phyloP scores from a whole-genome alignment of 2,329 filamentous ascomycete genomes.

The Pseudogymnoascus sp. region DNA sequence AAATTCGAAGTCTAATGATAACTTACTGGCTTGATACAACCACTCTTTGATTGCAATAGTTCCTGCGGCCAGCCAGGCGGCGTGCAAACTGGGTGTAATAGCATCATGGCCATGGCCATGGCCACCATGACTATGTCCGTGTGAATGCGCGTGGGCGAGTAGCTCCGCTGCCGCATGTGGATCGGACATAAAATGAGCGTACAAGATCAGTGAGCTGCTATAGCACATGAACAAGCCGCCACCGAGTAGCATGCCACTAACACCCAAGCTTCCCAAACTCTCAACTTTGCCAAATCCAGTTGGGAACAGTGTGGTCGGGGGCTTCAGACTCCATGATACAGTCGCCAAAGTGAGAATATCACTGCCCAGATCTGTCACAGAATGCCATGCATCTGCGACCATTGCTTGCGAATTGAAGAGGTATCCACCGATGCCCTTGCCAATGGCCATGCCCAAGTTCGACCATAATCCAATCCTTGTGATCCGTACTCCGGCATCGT shows the following conservation, averaged over 20 bases:
- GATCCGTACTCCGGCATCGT: constrained; percentile 88
- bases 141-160: constrained; percentile 47
- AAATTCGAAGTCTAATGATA: neutral
- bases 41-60: constrained; percentile 93
- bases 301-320: constrained; percentile 75
- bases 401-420: constrained; percentile 91
- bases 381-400: constrained; percentile 90
- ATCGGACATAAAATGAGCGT: constrained; percentile 65
- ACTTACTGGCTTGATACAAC: constrained; percentile 90
- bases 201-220: constrained; percentile 61
- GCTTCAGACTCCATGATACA: constrained; percentile 84
- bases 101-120: constrained; percentile 58
- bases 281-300: constrained; percentile 97
- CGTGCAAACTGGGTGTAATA: constrained; percentile 75
- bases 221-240: constrained; percentile 90
- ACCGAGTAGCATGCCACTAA: constrained; percentile 80
- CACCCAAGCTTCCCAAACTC: constrained; percentile 84
- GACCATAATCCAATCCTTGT: constrained; percentile 81
- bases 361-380: constrained; percentile 87
- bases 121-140: constrained; percentile 50
- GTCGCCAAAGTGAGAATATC: constrained; percentile 91
- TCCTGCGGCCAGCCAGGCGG: constrained; percentile 85
- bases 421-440: constrained; percentile 87
- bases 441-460: constrained; percentile 89
- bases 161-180: constrained; percentile 43